Conservation (phyloP, 1,284 basidiomycete species). For the Cryptococcus sp. region DNA sequence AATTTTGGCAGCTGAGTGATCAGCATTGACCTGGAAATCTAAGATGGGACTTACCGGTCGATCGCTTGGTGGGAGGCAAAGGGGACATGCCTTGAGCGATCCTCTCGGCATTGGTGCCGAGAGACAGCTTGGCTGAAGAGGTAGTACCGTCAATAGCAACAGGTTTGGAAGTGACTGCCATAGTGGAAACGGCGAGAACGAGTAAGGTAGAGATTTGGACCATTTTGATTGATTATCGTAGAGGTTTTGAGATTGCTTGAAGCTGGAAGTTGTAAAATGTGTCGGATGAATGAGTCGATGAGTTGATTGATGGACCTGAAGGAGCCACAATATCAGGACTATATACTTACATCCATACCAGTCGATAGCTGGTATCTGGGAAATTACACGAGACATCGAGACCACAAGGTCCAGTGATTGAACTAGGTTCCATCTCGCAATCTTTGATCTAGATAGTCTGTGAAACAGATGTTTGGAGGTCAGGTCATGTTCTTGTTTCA, state of each 20-base stretch:
- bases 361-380: no score
- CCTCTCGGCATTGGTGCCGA: constrained; percentile 10
- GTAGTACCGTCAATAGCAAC: no score
- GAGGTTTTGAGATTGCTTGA: background rate
- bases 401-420: no score
- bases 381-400: no score
- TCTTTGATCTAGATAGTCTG: no score
- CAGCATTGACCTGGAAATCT: background rate
- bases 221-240: background rate
- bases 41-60: background rate
- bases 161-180: no score
- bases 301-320: background rate
- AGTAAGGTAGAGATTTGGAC: background rate
- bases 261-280: background rate
- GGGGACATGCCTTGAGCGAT: constrained; percentile 8
- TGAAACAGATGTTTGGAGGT: no score
- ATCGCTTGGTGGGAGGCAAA: constrained; percentile 11
- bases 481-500: no score
- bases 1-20: background rate
- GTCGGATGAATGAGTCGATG: background rate
- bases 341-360: no score
- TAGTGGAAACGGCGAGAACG: background rate
- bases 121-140: no score
- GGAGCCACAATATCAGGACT: background rate
- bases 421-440: no score